Conservation (phyloP, 1,284 basidiomycete species). For the Heterobasidion occidentale region DNA sequence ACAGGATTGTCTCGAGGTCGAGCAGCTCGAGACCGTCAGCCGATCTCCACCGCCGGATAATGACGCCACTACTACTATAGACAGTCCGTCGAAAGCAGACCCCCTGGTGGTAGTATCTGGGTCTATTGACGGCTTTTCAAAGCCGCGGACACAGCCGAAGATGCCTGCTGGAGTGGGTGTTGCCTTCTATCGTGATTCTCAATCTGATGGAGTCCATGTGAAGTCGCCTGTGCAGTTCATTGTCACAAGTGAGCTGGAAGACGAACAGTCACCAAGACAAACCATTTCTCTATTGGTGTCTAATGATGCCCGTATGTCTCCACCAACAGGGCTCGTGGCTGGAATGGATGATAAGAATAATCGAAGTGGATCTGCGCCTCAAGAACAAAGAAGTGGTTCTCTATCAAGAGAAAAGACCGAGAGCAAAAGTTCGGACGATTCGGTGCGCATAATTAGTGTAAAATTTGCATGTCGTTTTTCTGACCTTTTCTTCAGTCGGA, state of each 20-base stretch:
- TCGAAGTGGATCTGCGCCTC: not conserved
- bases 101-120: constrained; percentile 19
- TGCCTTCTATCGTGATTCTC: constrained; percentile 61
- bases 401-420: not conserved
- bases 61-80: constrained; percentile 8
- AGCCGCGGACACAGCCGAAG: constrained; percentile 38
- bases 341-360: not conserved
- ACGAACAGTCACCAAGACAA: not conserved
- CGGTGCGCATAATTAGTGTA: constrained; percentile 24
- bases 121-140: constrained; percentile 10
- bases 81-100: constrained; percentile 15
- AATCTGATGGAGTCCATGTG: constrained; percentile 37
- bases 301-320: too few species aligned
- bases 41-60: constrained; percentile 52
- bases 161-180: constrained; percentile 63
- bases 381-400: not conserved
- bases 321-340: too few species aligned
- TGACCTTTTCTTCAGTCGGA: constrained; percentile 26
- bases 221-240: constrained; percentile 57
- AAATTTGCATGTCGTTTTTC: not conserved
- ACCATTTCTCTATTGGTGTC: too few species aligned
- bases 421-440: constrained; percentile 37
- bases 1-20: not conserved
- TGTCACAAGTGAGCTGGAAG: constrained; percentile 69
- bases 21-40: constrained; percentile 41